phyloP scores from a whole-genome alignment of 1,284 basidiomycete genomes.

The Macrocystidia cucumis region DNA sequence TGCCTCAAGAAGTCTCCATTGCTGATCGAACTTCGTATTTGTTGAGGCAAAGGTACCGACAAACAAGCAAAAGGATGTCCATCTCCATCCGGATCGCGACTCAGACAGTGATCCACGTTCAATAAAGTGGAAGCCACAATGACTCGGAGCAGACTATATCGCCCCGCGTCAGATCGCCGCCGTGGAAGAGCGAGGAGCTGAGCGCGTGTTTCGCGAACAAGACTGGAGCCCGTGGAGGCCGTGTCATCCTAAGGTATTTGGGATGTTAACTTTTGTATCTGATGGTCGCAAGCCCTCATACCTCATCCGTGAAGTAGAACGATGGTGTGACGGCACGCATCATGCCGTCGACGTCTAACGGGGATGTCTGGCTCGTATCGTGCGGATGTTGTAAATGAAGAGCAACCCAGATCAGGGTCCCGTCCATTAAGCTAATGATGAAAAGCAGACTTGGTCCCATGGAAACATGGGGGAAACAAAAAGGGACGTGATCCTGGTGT shows the following conservation, averaged over 20 bases:
- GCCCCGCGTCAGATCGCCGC: constrained; percentile 22
- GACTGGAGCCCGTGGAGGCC: constrained; percentile 18
- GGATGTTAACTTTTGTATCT: too few species aligned
- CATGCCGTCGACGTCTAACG: constrained; percentile 20
- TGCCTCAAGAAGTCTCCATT: too few species aligned
- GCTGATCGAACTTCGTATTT: too few species aligned
- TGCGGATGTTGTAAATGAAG: constrained; percentile 27
- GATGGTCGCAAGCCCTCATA: too few species aligned
- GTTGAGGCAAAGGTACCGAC: too few species aligned
- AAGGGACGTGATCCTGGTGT: constrained; percentile 17
- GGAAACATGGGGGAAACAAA: constrained; percentile 27
- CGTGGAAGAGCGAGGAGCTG: constrained; percentile 20
- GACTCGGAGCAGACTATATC: constrained; percentile 27
- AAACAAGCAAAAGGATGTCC: constrained; percentile 27
- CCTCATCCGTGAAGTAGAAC: constrained; percentile 29
- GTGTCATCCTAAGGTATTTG: constrained; percentile 25
- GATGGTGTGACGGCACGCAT: constrained; percentile 29
- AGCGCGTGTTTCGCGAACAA: constrained; percentile 17
- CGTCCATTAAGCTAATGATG: constrained; percentile 22
- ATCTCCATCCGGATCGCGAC: constrained; percentile 24
- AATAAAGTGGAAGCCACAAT: constrained; percentile 27
- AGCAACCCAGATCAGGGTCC: constrained; percentile 27
- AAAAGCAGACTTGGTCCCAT: constrained; percentile 34
- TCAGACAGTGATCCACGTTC: constrained; percentile 23
- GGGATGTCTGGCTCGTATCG: constrained; percentile 22